Evolutionary conservation across 73 alveolate genomes (phyloP), one percentile per base, ranked within the genome.

Genomic region (Paramecium tetraurelia): DNA sequence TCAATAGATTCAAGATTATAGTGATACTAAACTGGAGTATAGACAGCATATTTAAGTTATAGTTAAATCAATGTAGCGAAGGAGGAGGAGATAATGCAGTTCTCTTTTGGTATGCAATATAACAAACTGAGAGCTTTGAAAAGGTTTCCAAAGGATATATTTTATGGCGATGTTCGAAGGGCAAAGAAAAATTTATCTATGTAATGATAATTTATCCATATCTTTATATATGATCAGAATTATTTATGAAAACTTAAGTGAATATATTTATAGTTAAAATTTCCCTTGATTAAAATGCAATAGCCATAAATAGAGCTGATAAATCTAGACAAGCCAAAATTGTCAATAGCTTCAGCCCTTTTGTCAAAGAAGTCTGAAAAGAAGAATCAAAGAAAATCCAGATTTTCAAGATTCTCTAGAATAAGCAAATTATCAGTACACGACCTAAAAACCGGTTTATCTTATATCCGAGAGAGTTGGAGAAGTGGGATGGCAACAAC

Each of bases 391-490:
- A 20, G 46, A 22, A 63, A 63, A 33, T 63, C 77, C 0, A 22
- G 77, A 59, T 59, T 59, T 22, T 72, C 86, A 11, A 31, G 86
- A 72, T 36, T 43, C 43, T 43, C 90, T 9, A 80, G 90, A 80
- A 41, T 80, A 4, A 80, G 90, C 18, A 40, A 35, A 12, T 48
- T 80, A 44, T 80, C 90, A 22, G 90, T 80, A 1, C 70, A 80
- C 43, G 71, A 80, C 57, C 7, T 80, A 24, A 80, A 22, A 14
- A 44, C 90, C 21, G 90, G 57, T 24, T 24, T 80, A 24, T 46
- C 5, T 24, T 80, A 31, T 80, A 22, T 80, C 8, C 16, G 89
- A 77, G 90, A 80, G 44, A 80, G 75, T 80, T 80, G 90, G 90
- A 80, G 57, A 11, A 44, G 76, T 80, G 90, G 90, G 1, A 80